Evolutionary conservation across 2,329 filamentous ascomycete species (phyloP), one percentile per base, ranked within the genome.

Genomic region (Aspergillus tamarii): DNA sequence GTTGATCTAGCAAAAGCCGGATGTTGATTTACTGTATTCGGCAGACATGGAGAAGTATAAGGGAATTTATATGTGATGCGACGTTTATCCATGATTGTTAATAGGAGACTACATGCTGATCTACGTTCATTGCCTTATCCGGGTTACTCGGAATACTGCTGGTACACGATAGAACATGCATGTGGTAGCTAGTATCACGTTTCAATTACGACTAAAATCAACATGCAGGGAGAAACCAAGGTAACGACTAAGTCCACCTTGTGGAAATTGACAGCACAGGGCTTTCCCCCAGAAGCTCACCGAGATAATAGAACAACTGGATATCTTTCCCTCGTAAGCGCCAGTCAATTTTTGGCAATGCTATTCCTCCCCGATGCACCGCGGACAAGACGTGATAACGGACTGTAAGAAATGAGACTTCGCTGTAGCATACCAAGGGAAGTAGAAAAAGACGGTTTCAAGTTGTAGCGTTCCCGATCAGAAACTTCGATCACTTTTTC

Each of bases 281-380:
- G 94, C 94, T 93, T 97, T 98, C 94, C 93, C 94, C 93, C 90
- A 82, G 78, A 75, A 73, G 69, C 66, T 70, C 69, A 70, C 74
- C 71, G 76, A 70, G 78, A 69, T 73, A 74, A 72, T 72, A 80
- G 78, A 78, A 79, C 82, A 74, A 74, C 77, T 77, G 77, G 93
- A 90, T 97, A 93, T 98, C 94, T 98, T 98, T 98, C 94, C 94
- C 93, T 97, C 94, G 91, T 97, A 86, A 97, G 93, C 90, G 89
- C 90, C 84, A 82, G 85, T 85, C 87, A 88, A 84, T 85, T 81
- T 84, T 77, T 77, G 76, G 78, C 77, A 73, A 76, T 68, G 71
- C 73, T 71, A 77, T 77, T 73, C 74, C 74, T 73, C 75, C 74
- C 71, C 69, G 72, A 72, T 74, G 72, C 66, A 67, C 69, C 62